These are phyloP conservation scores for Aspergillus ruber DNA, from an alignment of 2,329 filamentous ascomycete genomes.

Conservation along the genomic window DNA sequence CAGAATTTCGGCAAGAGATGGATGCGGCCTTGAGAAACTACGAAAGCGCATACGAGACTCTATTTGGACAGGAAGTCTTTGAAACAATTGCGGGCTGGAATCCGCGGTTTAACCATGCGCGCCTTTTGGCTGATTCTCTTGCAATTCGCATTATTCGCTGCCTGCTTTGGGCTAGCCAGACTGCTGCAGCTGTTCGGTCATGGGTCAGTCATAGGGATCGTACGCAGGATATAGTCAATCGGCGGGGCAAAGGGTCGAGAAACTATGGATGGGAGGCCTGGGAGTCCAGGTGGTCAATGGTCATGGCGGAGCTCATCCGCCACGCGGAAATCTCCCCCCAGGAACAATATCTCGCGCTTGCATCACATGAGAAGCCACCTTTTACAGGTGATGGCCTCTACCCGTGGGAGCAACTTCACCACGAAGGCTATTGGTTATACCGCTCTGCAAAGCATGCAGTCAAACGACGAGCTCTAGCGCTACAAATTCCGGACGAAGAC, in stretches of 20 bases:
- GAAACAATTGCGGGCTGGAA: slow-evolving; percentile 88
- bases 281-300: slow-evolving; percentile 67
- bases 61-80: slow-evolving; percentile 77
- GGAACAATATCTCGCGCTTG: slow-evolving; percentile 35
- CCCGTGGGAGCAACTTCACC: slow-evolving; percentile 56
- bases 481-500: slow-evolving; percentile 55
- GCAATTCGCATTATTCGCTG: slow-evolving; percentile 77
- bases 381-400: slow-evolving; percentile 44
- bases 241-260: slow-evolving; percentile 73
- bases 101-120: slow-evolving; percentile 84
- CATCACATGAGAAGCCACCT: slow-evolving; percentile 47
- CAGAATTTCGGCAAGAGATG: slow-evolving; percentile 89
- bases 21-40: slow-evolving; percentile 80
- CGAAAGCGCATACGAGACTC: slow-evolving; percentile 74
- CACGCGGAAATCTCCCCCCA: slow-evolving; percentile 40
- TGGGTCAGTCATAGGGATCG: slow-evolving; percentile 74
- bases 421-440: slow-evolving; percentile 57
- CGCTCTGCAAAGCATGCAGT: slow-evolving; percentile 48
- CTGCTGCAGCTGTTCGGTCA: slow-evolving; percentile 69
- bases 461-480: slow-evolving; percentile 45
- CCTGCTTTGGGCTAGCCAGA: slow-evolving; percentile 70
- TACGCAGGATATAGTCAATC: slow-evolving; percentile 70
- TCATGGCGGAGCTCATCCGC: slow-evolving; percentile 56
- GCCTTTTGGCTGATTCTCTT: slow-evolving; percentile 75
- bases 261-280: slow-evolving; percentile 94